phyloP scores from a whole-genome alignment of 163 green algal species.

The Chlamydomonas reinhardtii region DNA sequence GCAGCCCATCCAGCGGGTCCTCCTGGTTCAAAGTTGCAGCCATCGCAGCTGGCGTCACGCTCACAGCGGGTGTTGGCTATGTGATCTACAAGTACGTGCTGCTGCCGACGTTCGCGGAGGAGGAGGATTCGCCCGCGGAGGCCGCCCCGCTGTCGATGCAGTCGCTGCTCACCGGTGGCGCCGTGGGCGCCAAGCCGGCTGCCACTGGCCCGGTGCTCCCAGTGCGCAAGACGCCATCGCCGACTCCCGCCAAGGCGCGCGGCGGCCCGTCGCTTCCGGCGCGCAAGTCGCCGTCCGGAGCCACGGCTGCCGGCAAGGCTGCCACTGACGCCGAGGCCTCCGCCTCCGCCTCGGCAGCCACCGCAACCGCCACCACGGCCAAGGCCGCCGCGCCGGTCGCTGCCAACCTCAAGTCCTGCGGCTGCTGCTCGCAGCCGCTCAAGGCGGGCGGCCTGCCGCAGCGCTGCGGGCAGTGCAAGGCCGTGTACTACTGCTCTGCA shows the following conservation, averaged over 20 bases:
- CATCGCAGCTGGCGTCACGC: not conserved
- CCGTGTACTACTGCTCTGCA: constrained; percentile 66
- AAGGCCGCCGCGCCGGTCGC: not conserved
- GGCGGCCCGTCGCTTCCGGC: constrained; percentile 15
- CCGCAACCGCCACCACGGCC: not conserved
- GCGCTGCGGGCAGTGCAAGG: constrained; percentile 67
- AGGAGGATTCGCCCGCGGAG: constrained; percentile 4
- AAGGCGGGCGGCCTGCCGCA: constrained; percentile 47
- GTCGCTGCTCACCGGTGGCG: constrained; percentile 32
- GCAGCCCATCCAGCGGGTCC: too few species aligned
- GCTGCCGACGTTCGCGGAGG: not conserved
- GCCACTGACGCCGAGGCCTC: not conserved
- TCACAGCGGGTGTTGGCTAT: constrained; percentile 21
- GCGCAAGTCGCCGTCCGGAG: not conserved
- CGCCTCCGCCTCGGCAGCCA: not conserved
- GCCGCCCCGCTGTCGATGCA: constrained; percentile 23
- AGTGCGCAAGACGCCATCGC: constrained; percentile 15
- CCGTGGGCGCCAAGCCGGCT: not conserved
- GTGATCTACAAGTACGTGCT: constrained; percentile 49
- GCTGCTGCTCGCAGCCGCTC: constrained; percentile 47
- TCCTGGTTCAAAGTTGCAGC: constrained; percentile 15
- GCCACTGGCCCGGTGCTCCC: not conserved
- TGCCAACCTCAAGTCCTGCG: constrained; percentile 45
- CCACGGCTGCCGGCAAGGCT: not conserved
- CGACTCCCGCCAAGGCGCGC: not conserved